phyloP scores from a whole-genome alignment of 257 asterid genomes.

The Solanum chaucha region DNA sequence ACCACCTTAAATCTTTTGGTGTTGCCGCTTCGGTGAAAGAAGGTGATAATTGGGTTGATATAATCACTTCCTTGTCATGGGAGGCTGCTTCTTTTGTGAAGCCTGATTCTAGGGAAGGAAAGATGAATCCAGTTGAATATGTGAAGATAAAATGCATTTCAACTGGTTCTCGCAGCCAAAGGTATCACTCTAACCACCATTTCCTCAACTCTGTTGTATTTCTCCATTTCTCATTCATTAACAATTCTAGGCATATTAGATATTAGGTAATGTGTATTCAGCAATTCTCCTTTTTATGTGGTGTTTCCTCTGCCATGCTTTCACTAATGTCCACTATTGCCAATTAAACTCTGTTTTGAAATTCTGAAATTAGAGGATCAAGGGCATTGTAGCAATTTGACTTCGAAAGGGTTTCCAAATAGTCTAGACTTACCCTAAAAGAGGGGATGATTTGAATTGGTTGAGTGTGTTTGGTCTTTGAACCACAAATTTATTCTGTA shows the following conservation, averaged over 20 bases:
- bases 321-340: background rate
- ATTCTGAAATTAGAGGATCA: background rate
- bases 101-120: slow-evolving; percentile 64
- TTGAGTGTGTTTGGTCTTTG: background rate
- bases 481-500: background rate
- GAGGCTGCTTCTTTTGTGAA: slow-evolving; percentile 90
- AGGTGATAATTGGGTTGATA: slow-evolving; percentile 60
- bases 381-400: background rate
- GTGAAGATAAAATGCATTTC: slow-evolving; percentile 90
- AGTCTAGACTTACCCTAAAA: background rate
- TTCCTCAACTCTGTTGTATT: background rate
- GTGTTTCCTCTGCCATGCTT: background rate
- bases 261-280: background rate
- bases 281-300: background rate
- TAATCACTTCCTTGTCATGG: slow-evolving; percentile 83
- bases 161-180: slow-evolving; percentile 56
- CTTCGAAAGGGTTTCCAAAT: background rate
- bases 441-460: background rate
- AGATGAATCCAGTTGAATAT: slow-evolving; percentile 89
- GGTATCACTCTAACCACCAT: slow-evolving; percentile 27
- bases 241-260: background rate
- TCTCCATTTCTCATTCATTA: background rate
- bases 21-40: slow-evolving; percentile 18
- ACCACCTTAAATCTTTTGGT: slow-evolving; percentile 61
- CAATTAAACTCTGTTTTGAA: background rate